Conservation (phyloP, 177 flowering plant species). For the Vitis hybrid region DNA sequence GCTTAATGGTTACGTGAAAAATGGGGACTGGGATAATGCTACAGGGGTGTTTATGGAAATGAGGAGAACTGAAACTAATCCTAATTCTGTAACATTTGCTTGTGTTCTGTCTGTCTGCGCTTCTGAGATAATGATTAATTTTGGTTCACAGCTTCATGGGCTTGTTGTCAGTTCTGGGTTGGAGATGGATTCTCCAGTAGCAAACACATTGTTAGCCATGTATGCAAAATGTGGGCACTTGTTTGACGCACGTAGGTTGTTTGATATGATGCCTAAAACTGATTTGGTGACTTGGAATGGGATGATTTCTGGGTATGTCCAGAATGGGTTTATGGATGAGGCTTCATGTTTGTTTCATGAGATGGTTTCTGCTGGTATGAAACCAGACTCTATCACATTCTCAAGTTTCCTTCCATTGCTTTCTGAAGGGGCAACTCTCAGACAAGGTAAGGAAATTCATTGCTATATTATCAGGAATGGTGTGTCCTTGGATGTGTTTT, state of each 20-base stretch:
- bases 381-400: slow-evolving; percentile 75
- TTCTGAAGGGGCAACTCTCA: slow-evolving; percentile 34
- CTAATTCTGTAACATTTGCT: slow-evolving; percentile 69
- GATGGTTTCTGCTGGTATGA: slow-evolving; percentile 56
- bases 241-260: slow-evolving; percentile 52
- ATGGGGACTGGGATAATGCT: slow-evolving; percentile 38
- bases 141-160: slow-evolving; percentile 69
- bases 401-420: slow-evolving; percentile 73
- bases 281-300: slow-evolving; percentile 79
- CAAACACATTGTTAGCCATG: slow-evolving; percentile 69
- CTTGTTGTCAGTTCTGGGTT: slow-evolving; percentile 50
- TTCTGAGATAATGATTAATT: slow-evolving; percentile 27
- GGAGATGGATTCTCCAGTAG: slow-evolving; percentile 53
- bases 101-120: slow-evolving; percentile 61
- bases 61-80: slow-evolving; percentile 44
- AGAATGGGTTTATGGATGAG: slow-evolving; percentile 56
- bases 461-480: slow-evolving; percentile 60
- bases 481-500: slow-evolving; percentile 56
- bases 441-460: slow-evolving; percentile 68
- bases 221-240: slow-evolving; percentile 63
- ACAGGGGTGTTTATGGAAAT: slow-evolving; percentile 47
- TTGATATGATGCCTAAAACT: slow-evolving; percentile 38
- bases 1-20: slow-evolving; percentile 62
- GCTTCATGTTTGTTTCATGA: slow-evolving; percentile 46
- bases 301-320: slow-evolving; percentile 82